Conservation (phyloP, 2,329 filamentous ascomycete genomes). For the Ophiostoma angusticollis region DNA sequence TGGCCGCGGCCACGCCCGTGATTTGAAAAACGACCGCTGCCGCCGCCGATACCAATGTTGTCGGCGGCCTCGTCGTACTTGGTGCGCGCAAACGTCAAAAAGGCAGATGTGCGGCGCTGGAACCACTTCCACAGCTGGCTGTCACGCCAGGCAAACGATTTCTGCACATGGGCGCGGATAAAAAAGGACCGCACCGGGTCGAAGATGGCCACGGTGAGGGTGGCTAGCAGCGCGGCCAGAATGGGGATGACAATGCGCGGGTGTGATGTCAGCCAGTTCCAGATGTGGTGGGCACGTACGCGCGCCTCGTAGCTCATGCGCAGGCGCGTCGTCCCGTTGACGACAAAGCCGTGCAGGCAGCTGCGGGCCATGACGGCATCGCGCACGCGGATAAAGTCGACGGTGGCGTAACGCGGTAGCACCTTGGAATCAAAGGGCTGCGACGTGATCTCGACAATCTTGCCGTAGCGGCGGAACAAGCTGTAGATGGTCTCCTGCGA, state of each 20-base stretch:
- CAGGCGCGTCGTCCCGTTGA: constrained; percentile 50
- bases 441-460: constrained; percentile 70
- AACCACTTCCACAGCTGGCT: constrained; percentile 71
- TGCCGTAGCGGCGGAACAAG: constrained; percentile 80
- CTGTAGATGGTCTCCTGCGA: constrained; percentile 79
- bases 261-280: constrained; percentile 78
- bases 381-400: constrained; percentile 62
- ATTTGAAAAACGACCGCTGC: neutral
- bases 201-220: constrained; percentile 76
- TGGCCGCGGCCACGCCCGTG: constrained; percentile 36
- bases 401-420: constrained; percentile 62
- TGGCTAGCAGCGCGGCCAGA: constrained; percentile 67
- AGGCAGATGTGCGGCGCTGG: constrained; percentile 55
- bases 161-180: constrained; percentile 75
- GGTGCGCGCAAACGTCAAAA: constrained; percentile 39
- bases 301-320: constrained; percentile 74
- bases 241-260: constrained; percentile 79
- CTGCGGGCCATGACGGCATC: constrained; percentile 82
- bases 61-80: constrained; percentile 45
- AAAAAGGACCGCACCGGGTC: constrained; percentile 92
- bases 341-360: constrained; percentile 74
- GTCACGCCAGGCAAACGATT: constrained; percentile 60
- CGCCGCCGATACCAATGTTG: constrained; percentile 43
- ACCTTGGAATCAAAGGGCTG: constrained; percentile 81
- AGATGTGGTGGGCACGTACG: constrained; percentile 63